phyloP scores from a whole-genome alignment of 2,329 filamentous ascomycete species.

The Calycina marina region DNA sequence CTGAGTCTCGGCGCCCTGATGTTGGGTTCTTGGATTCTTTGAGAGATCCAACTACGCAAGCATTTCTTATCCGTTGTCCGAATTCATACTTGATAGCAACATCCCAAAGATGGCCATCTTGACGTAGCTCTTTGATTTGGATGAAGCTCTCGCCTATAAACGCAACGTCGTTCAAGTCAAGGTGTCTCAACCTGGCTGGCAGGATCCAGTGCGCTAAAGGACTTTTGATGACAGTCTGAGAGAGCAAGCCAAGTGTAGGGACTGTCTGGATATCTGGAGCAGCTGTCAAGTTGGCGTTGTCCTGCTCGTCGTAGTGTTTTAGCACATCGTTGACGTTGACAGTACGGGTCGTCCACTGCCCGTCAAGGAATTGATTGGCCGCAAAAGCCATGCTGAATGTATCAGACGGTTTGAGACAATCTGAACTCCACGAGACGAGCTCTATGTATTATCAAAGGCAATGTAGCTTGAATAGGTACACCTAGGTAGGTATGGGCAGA shows the following conservation, averaged over 20 bases:
- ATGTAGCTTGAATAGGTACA: no score
- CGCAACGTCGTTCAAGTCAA: slow-evolving; percentile 63
- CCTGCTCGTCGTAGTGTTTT: slow-evolving; percentile 21
- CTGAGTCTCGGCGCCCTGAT: no score
- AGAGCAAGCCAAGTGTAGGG: slow-evolving; percentile 57
- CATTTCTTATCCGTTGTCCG: slow-evolving; percentile 62
- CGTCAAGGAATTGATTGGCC: slow-evolving; percentile 19
- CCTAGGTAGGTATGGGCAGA: no score
- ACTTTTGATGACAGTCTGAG: slow-evolving; percentile 63
- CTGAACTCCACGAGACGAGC: not conserved
- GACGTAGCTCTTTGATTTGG: slow-evolving; percentile 61
- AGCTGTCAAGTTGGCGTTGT: slow-evolving; percentile 22
- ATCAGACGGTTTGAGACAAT: slow-evolving; percentile 5
- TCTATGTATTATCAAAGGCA: no score
- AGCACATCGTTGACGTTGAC: slow-evolving; percentile 29
- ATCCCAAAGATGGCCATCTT: slow-evolving; percentile 56
- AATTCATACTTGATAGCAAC: slow-evolving; percentile 72
- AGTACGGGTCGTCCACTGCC: slow-evolving; percentile 23
- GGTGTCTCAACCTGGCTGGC: slow-evolving; percentile 61
- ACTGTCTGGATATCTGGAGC: slow-evolving; percentile 22
- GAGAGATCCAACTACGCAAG: slow-evolving; percentile 54
- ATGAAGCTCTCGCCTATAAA: slow-evolving; percentile 74
- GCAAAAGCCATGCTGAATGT: slow-evolving; percentile 18
- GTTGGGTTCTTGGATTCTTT: slow-evolving; percentile 15
- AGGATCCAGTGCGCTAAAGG: slow-evolving; percentile 64